Percentiles rank a stretch among this genome's conserved stretches.
Evolutionary conservation across 306 rosid genomes (phyloP).

Genomic region (Datisca glomerata): DNA sequence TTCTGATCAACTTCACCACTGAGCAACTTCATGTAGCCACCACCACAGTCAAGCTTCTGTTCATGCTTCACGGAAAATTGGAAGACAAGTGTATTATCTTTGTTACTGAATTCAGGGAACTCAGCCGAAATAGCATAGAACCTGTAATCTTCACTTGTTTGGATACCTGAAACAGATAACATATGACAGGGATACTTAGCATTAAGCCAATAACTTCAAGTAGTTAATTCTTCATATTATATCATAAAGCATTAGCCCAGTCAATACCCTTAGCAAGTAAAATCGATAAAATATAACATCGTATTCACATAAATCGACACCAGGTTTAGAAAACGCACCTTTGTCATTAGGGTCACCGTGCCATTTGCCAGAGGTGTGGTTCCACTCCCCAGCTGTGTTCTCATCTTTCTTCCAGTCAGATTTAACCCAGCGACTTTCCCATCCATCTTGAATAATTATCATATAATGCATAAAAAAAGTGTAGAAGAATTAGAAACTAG

Average conservation of each 20-base stretch:
- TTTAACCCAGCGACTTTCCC: constrained; percentile 82
- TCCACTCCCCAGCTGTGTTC: constrained; percentile 78
- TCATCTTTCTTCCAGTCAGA: constrained; percentile 91
- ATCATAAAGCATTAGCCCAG: too few species aligned
- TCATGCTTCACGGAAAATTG: constrained; percentile 96
- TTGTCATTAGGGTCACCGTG: constrained; percentile 67
- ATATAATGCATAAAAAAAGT: too few species aligned
- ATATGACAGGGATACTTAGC: background rate
- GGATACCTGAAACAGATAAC: constrained; percentile 54
- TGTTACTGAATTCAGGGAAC: constrained; percentile 92
- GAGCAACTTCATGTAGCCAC: constrained; percentile 95
- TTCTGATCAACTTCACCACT: constrained; percentile 91
- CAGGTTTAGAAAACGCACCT: constrained; percentile 25
- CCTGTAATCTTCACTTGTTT: constrained; percentile 91
- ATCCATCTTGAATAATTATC: constrained; percentile 41
- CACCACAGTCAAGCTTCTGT: constrained; percentile 99
- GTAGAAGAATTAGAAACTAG: too few species aligned
- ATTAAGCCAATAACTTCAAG: background rate
- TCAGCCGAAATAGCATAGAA: constrained; percentile 95
- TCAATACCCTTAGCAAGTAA: too few species aligned
- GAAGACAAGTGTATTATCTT: constrained; percentile 76
- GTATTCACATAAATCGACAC: background rate
- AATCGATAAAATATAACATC: too few species aligned
- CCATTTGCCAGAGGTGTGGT: constrained; percentile 85
- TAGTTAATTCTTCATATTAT: background rate